Percentiles rank a stretch among this genome's conserved stretches.
phyloP scores from a whole-genome alignment of 108 stramenopile species.

The Skeletonema marinoi region DNA sequence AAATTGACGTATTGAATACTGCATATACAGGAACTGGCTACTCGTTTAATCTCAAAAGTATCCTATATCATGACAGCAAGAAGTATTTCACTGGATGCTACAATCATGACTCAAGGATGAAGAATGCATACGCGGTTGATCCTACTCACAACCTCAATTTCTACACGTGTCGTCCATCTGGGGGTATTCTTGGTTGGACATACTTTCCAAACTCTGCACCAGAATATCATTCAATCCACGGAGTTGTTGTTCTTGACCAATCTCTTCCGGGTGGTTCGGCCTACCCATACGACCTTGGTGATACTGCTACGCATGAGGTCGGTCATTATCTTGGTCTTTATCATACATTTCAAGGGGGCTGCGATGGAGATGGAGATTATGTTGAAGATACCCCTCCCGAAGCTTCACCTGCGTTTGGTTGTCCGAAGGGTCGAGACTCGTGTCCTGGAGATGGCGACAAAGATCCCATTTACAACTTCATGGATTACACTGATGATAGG shows the following conservation, averaged over 20 bases:
- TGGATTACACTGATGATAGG: conserved; percentile 29
- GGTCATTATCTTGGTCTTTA: conserved; percentile 8
- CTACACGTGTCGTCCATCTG: neutral
- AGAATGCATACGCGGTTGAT: neutral
- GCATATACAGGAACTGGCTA: neutral
- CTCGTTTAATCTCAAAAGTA: too few species aligned
- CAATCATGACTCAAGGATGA: neutral
- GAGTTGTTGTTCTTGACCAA: neutral
- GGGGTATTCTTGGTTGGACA: neutral
- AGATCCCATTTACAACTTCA: conserved; percentile 31
- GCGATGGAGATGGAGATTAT: conserved; percentile 6
- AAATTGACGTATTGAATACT: conserved; percentile 5
- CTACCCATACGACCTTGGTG: conserved; percentile 10
- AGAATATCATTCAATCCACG: neutral
- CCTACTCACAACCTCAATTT: neutral
- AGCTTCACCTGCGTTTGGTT: conserved; percentile 1
- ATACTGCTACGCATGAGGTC: conserved; percentile 11
- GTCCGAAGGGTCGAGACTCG: conserved; percentile 2
- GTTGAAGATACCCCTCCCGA: conserved; percentile 24
- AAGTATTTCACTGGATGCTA: too few species aligned
- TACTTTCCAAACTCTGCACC: neutral
- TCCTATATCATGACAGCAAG: too few species aligned
- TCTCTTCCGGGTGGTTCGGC: neutral
- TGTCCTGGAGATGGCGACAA: neutral
- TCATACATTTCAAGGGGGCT: conserved; percentile 22